Base-by-base conservation (phyloP, 2,329 filamentous ascomycete species). In the Colletotrichum sp. region DNA sequence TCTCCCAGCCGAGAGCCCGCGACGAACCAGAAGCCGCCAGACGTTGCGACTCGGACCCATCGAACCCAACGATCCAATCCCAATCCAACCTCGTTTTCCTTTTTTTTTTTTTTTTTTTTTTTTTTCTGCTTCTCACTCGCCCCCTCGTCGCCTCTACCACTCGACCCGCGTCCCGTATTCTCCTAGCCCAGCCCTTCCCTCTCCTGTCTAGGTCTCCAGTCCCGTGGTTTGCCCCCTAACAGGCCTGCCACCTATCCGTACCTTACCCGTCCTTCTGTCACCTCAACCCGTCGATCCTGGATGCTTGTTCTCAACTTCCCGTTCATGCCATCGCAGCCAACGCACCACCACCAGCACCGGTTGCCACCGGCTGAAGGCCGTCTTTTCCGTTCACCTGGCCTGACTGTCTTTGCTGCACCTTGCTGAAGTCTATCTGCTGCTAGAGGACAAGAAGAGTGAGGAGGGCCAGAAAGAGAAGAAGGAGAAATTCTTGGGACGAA, bases 271-370 rank as follows among this genome's bases (percentile, higher is more conserved):
- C 18, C 28, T 21, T 57, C 6, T 16, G 30, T 18, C 67, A 61
- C 18, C 36, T n/a, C 21, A 36, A 48, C 43, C 57, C 63, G 24
- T 72, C 32, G 73, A 76, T 74, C 70, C 74, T 74, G 74, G 74
- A 76, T 76, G 74, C 74, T 76, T 68, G 74, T 60, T 28, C 32
- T 65, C 65, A 69, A 69, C 48, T 59, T 68, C 43, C 55, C 18
- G 64, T 76, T 74, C 70, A 74, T 74, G 70, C 70, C 64, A 64
- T 65, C 24, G 21, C 30, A 39, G 32, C 32, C 61, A 64, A 39
- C 61, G 61, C 67, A 70, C 57, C 67, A 48, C 43, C n/a, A 48
- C 43, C 43, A 48, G 26, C 28, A 43, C 28, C 70, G 69, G 64
- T 73, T 63, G 70, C 70, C 34, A 52, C 70, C 73, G 73, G 73